Conservation (phyloP, 148 eudicot genomes). For the Polygonum maritimum region DNA sequence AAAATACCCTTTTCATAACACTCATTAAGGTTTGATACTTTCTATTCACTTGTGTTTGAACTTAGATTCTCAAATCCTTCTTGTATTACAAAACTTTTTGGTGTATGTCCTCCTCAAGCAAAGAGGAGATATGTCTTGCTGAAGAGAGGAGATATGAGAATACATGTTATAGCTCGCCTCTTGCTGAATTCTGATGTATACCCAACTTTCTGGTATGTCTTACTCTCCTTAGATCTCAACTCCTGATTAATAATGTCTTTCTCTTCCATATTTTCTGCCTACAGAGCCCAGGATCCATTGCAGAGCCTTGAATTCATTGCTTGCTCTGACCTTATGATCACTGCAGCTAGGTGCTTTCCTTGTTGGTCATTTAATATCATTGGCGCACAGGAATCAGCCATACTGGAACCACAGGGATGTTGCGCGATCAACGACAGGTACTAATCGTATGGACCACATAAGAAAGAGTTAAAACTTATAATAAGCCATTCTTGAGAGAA, state of each 20-base stretch:
- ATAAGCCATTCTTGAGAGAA: background rate
- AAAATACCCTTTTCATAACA: background rate
- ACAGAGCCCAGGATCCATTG: background rate
- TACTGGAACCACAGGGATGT: background rate
- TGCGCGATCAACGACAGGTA: background rate
- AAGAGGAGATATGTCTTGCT: background rate
- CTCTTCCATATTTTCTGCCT: background rate
- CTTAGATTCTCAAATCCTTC: background rate
- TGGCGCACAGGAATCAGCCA: background rate
- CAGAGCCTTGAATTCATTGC: conserved; percentile 4
- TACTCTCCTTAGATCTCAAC: background rate
- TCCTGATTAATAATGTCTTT: background rate
- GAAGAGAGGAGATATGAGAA: background rate
- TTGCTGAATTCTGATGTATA: background rate
- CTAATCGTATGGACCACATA: conserved; percentile 5
- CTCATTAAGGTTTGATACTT: background rate
- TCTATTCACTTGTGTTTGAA: background rate
- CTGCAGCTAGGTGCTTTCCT: background rate
- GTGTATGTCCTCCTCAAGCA: background rate
- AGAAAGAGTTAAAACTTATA: background rate
- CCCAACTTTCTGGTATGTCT: conserved; percentile 2
- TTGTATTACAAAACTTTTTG: background rate
- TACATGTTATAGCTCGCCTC: background rate
- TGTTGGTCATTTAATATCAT: conserved; percentile 3
- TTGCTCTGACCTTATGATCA: background rate